These are phyloP conservation scores for Mortierella sp. DNA, from an alignment of 371 early-diverging fungal genomes.

Conservation along the genomic window DNA sequence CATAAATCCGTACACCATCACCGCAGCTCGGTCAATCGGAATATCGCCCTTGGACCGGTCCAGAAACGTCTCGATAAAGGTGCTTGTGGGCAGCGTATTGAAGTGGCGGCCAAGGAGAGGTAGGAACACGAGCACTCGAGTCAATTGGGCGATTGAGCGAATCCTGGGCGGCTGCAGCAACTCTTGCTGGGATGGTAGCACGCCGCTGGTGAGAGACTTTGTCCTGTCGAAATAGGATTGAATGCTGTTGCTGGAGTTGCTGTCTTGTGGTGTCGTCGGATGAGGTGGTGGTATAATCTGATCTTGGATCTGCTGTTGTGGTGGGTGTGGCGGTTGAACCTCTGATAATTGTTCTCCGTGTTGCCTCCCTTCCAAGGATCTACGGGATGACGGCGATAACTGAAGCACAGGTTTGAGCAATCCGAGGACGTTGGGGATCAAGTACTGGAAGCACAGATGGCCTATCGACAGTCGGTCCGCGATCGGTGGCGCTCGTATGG, in stretches of 20 bases:
- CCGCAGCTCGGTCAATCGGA: conserved; percentile 43
- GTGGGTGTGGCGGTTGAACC: background rate
- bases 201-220: conserved; percentile 22
- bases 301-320: background rate
- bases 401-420: conserved; percentile 22
- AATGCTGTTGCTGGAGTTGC: background rate
- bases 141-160: conserved; percentile 25
- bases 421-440: conserved; percentile 28
- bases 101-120: conserved; percentile 50
- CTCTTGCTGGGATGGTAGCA: conserved; percentile 18
- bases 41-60: conserved; percentile 40
- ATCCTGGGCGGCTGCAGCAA: conserved; percentile 12
- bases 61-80: conserved; percentile 44
- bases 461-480: conserved; percentile 31
- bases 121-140: conserved; percentile 38
- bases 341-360: background rate
- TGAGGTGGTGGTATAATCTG: background rate
- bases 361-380: background rate
- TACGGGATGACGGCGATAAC: background rate
- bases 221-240: background rate
- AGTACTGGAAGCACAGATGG: conserved; percentile 37
- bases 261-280: background rate
- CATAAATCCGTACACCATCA: conserved; percentile 54
- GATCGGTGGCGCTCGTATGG: conserved; percentile 4
- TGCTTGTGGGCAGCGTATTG: conserved; percentile 35